Percentiles rank a stretch among this genome's conserved stretches.
Evolutionary conservation across 331 rosid genomes (phyloP).

Genomic region (Malus hybrid): DNA sequence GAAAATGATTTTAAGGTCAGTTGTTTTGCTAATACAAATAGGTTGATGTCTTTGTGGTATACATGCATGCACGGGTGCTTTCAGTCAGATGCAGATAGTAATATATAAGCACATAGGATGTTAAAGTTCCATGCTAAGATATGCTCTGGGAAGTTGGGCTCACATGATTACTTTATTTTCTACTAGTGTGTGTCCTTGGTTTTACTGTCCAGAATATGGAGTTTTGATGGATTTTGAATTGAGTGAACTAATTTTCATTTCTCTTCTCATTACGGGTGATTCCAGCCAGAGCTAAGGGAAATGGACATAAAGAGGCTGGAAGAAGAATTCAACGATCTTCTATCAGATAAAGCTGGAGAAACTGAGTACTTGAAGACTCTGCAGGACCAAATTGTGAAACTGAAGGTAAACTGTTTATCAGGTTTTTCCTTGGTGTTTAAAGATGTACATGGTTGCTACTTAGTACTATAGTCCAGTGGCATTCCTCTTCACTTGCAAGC

Average conservation of each 20-base stretch:
- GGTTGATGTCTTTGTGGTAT: neutral
- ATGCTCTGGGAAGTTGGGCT: neutral
- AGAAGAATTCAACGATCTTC: slow-evolving; percentile 60
- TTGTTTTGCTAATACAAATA: slow-evolving; percentile 11
- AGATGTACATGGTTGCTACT: neutral
- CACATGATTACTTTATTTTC: neutral
- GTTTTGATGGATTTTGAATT: slow-evolving; percentile 2
- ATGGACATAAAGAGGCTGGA: slow-evolving; percentile 53
- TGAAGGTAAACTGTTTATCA: slow-evolving; percentile 46
- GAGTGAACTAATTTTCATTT: neutral
- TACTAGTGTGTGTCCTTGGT: neutral
- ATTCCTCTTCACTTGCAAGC: too few species aligned
- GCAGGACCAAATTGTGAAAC: slow-evolving; percentile 51
- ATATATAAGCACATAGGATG: neutral
- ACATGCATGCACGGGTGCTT: neutral
- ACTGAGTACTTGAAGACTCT: slow-evolving; percentile 61
- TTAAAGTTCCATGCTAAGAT: neutral
- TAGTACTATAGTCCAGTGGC: too few species aligned
- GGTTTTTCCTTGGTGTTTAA: neutral
- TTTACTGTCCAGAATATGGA: neutral
- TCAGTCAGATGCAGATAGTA: neutral
- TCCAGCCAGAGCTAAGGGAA: slow-evolving; percentile 58
- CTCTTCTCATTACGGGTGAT: slow-evolving; percentile 18
- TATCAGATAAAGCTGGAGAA: slow-evolving; percentile 65
- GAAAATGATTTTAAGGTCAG: slow-evolving; percentile 60